Conservation (phyloP, 805 yeast genomes). For the Wickerhamiella brachini region DNA sequence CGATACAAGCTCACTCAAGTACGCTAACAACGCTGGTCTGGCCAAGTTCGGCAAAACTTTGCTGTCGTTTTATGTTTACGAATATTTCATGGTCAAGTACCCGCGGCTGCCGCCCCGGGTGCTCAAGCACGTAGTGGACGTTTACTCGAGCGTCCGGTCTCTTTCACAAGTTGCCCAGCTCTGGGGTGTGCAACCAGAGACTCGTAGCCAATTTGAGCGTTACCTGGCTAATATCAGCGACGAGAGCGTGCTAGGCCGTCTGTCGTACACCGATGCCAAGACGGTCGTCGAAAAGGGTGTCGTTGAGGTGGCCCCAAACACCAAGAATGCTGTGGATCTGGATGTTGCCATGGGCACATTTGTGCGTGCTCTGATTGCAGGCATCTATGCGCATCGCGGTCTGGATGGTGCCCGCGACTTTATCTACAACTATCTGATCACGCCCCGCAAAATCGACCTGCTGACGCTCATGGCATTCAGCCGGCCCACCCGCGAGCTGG, state of each 20-base stretch:
- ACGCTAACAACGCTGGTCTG: slow-evolving; percentile 64
- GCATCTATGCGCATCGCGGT: slow-evolving; percentile 62
- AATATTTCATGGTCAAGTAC: slow-evolving; percentile 56
- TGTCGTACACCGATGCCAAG: slow-evolving; percentile 15
- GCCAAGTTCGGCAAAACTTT: slow-evolving; percentile 71
- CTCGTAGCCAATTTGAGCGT: slow-evolving; percentile 46
- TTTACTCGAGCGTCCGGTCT: slow-evolving; percentile 56
- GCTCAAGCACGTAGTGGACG: slow-evolving; percentile 58
- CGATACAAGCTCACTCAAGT: slow-evolving; percentile 29
- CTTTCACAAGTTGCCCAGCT: slow-evolving; percentile 50
- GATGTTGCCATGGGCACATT: slow-evolving; percentile 41
- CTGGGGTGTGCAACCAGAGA: slow-evolving; percentile 87
- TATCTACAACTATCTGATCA: slow-evolving; percentile 55
- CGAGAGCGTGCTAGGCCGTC: slow-evolving; percentile 46
- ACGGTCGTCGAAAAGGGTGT: slow-evolving; percentile 24
- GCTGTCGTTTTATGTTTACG: slow-evolving; percentile 60
- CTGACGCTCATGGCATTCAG: slow-evolving; percentile 63
- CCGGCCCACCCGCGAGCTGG: slow-evolving; percentile 75
- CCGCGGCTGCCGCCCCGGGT: slow-evolving; percentile 84
- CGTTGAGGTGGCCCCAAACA: slow-evolving; percentile 17
- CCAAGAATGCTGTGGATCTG: slow-evolving; percentile 28
- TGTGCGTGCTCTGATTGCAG: slow-evolving; percentile 74
- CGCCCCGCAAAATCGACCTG: slow-evolving; percentile 66
- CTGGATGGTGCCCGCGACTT: slow-evolving; percentile 51
- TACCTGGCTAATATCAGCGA: slow-evolving; percentile 56